A percentile compares a stretch with the other conserved stretches of the same genome.
phyloP scores from a whole-genome alignment of 1,284 basidiomycete genomes.

The Singerocomus inundabilis region DNA sequence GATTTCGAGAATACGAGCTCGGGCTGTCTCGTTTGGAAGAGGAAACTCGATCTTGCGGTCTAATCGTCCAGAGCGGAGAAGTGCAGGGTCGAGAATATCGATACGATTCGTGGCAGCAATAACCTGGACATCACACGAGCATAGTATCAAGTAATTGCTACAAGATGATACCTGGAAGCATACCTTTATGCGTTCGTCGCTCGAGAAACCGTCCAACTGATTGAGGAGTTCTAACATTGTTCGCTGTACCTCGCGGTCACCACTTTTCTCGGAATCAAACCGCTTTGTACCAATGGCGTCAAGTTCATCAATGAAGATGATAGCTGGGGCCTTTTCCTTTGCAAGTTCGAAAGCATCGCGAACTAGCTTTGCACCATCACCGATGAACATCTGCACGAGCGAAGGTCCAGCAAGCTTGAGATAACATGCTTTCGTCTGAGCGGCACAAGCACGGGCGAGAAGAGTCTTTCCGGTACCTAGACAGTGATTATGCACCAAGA shows the following conservation, averaged over 20 bases:
- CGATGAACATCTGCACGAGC: slow-evolving; percentile 98
- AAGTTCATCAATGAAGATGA: slow-evolving; percentile 99
- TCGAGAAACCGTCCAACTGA: slow-evolving; percentile 96
- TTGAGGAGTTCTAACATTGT: slow-evolving; percentile 99
- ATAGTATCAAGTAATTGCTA: slow-evolving; percentile 3
- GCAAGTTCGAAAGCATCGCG: slow-evolving; percentile 98
- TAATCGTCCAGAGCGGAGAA: slow-evolving; percentile 95
- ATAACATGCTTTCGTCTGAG: slow-evolving; percentile 97
- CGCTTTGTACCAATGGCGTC: slow-evolving; percentile 97
- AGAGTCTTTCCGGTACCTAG: slow-evolving; percentile 93
- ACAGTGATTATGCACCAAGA: slow-evolving; percentile 3
- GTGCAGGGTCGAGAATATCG: slow-evolving; percentile 96
- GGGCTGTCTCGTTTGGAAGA: slow-evolving; percentile 91
- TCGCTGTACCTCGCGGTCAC: slow-evolving; percentile 97
- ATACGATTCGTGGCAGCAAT: slow-evolving; percentile 99
- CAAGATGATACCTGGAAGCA: slow-evolving; percentile 17
- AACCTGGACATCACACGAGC: slow-evolving; percentile 56
- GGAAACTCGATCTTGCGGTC: slow-evolving; percentile 97
- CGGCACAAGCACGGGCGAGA: slow-evolving; percentile 95
- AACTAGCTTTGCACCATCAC: slow-evolving; percentile 97
- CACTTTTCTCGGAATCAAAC: slow-evolving; percentile 98
- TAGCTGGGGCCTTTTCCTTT: slow-evolving; percentile 95
- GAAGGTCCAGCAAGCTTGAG: slow-evolving; percentile 98
- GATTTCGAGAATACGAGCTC: slow-evolving; percentile 94
- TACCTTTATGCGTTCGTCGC: slow-evolving; percentile 95